Percentiles rank a stretch among this genome's conserved stretches.
These are phyloP conservation scores for Salvia miltiorrhiza DNA, from an alignment of 257 asterid species.

Conservation along the genomic window DNA sequence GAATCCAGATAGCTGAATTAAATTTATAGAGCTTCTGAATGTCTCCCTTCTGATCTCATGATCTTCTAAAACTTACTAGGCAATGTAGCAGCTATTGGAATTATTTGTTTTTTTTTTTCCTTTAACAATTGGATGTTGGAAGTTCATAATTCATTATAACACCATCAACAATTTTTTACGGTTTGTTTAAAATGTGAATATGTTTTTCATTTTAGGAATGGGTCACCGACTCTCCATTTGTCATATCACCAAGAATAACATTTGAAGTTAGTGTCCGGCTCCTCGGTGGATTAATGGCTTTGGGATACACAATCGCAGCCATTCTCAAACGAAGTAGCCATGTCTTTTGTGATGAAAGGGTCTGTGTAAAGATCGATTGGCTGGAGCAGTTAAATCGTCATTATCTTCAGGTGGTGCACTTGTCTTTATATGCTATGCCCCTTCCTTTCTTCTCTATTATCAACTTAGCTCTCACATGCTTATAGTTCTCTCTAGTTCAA, in stretches of 20 bases:
- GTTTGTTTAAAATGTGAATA: slow-evolving; percentile 1
- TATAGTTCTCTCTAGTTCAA: not conserved
- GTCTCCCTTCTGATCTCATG: not conserved
- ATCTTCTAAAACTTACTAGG: not conserved
- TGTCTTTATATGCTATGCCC: not conserved
- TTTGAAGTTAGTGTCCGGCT: slow-evolving; percentile 98
- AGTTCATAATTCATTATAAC: not conserved
- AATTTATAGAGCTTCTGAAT: not conserved
- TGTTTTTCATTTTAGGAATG: slow-evolving; percentile 68
- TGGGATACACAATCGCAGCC: slow-evolving; percentile 97
- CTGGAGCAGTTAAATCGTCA: slow-evolving; percentile 90
- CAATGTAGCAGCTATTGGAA: not conserved
- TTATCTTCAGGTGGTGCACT: slow-evolving; percentile 71
- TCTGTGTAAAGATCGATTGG: slow-evolving; percentile 92
- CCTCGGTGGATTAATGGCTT: slow-evolving; percentile 97
- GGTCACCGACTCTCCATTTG: slow-evolving; percentile 94
- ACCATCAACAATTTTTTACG: not conserved
- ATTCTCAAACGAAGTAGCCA: slow-evolving; percentile 96
- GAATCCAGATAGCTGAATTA: not conserved
- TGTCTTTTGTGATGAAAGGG: slow-evolving; percentile 72
- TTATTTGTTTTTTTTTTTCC: not conserved
- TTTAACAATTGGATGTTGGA: not conserved
- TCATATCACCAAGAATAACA: slow-evolving; percentile 97
- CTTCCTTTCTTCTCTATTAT: not conserved
- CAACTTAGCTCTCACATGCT: not conserved